Percentiles rank a stretch among this genome's conserved stretches.
phyloP scores from a whole-genome alignment of 1,284 basidiomycete species.

The Athelia sp. region DNA sequence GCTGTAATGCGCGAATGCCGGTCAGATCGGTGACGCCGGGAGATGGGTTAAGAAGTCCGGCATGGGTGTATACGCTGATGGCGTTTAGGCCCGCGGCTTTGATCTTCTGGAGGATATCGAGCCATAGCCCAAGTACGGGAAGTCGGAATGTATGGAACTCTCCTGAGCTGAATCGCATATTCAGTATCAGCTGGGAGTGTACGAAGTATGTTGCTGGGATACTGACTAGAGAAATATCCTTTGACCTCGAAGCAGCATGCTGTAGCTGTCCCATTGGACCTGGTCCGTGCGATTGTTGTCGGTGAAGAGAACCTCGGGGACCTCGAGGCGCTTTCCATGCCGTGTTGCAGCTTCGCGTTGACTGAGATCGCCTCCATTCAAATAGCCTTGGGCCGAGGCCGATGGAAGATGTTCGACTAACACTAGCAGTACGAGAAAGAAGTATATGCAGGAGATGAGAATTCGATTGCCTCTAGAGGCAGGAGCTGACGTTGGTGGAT shows the following conservation, averaged over 20 bases:
- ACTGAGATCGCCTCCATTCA: no score
- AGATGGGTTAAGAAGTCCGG: conserved; percentile 72
- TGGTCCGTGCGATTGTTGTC: neutral
- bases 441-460: neutral
- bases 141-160: conserved; percentile 84
- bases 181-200: neutral
- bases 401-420: no score
- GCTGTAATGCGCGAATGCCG: conserved; percentile 63
- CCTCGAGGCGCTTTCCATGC: no score
- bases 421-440: no score
- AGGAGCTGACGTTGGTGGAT: no score
- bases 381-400: no score
- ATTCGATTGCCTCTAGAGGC: no score
- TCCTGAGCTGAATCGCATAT: conserved; percentile 40
- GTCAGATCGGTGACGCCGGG: conserved; percentile 71
- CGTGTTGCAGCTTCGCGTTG: no score
- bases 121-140: conserved; percentile 76
- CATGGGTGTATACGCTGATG: conserved; percentile 69
- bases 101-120: conserved; percentile 76
- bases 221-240: neutral
- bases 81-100: conserved; percentile 80
- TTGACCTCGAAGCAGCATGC: neutral
- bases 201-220: no score
- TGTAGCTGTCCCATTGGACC: neutral
- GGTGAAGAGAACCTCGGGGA: no score